Evolutionary conservation across 2,329 filamentous ascomycete genomes (phyloP).

Genomic region (Colletotrichum horii): DNA sequence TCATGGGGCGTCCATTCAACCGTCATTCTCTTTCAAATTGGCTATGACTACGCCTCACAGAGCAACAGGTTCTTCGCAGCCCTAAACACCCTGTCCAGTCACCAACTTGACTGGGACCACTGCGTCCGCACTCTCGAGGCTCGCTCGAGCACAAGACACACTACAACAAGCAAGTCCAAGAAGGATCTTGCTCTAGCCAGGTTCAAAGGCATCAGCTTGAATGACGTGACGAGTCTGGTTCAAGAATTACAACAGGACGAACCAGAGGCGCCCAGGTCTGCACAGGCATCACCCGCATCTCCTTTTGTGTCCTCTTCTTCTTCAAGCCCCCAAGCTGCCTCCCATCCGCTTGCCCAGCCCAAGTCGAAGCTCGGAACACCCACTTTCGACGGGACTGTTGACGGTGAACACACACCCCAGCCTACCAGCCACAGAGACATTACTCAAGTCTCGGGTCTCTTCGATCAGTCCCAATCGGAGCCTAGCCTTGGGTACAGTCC

Average conservation of each 20-base stretch:
- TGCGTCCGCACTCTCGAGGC: background rate
- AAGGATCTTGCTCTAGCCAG: background rate
- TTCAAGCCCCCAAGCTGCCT: background rate
- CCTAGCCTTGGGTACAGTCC: background rate
- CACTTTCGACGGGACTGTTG: background rate
- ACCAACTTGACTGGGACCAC: background rate
- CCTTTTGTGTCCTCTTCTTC: background rate
- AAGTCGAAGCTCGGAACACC: no score
- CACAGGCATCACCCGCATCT: background rate
- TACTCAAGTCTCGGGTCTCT: background rate
- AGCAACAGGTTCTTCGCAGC: background rate
- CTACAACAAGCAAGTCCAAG: background rate
- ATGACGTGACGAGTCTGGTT: background rate
- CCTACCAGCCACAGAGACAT: background rate
- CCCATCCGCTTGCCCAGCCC: background rate
- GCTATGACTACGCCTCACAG: background rate
- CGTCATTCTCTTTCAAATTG: background rate
- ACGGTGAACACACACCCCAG: background rate
- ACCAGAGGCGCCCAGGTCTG: background rate
- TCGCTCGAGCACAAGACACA: background rate
- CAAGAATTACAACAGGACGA: background rate
- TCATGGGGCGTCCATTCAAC: background rate
- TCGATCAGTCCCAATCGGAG: background rate
- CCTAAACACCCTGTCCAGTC: background rate
- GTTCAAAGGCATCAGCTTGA: background rate